These are phyloP conservation scores for Aureobasidium melanogenum DNA, from an alignment of 2,329 filamentous ascomycete species.

Conservation along the genomic window DNA sequence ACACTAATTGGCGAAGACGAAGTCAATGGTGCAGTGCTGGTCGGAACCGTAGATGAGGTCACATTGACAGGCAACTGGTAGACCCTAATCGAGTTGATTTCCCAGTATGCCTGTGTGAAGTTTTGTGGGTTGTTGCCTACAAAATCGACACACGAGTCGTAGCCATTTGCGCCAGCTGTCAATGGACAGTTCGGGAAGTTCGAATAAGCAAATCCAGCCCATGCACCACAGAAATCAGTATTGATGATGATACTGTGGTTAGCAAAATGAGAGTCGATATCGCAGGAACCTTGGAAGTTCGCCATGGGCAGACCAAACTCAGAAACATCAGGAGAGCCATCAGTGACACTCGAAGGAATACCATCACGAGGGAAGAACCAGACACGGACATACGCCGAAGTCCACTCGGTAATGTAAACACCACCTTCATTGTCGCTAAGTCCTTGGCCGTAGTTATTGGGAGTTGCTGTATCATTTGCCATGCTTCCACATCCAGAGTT, in stretches of 20 bases:
- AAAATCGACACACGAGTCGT: constrained; percentile 24
- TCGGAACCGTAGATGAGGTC: neutral
- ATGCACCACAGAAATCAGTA: constrained; percentile 33
- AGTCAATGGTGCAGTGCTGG: constrained; percentile 3
- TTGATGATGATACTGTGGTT: constrained; percentile 33
- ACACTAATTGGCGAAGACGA: constrained; percentile 8
- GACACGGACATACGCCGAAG: constrained; percentile 23
- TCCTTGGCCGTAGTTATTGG: constrained; percentile 26
- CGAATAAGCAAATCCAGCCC: constrained; percentile 26
- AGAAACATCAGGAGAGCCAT: constrained; percentile 46
- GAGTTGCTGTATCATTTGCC: constrained; percentile 15
- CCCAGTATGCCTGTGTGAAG: constrained; percentile 31
- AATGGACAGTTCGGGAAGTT: constrained; percentile 23
- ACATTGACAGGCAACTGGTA: constrained; percentile 26
- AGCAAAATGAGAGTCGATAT: constrained; percentile 28
- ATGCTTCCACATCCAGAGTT: constrained; percentile 26
- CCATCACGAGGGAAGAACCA: constrained; percentile 29
- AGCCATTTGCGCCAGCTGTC: constrained; percentile 14
- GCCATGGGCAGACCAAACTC: constrained; percentile 54
- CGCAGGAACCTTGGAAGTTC: constrained; percentile 46
- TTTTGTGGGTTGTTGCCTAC: constrained; percentile 25
- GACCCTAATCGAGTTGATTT: constrained; percentile 32
- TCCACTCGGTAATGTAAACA: constrained; percentile 29
- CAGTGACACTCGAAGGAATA: constrained; percentile 34
- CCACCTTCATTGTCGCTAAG: constrained; percentile 26